These are phyloP conservation scores for Barnettozyma siamensis DNA, from an alignment of 805 yeast genomes.

Conservation along the genomic window DNA sequence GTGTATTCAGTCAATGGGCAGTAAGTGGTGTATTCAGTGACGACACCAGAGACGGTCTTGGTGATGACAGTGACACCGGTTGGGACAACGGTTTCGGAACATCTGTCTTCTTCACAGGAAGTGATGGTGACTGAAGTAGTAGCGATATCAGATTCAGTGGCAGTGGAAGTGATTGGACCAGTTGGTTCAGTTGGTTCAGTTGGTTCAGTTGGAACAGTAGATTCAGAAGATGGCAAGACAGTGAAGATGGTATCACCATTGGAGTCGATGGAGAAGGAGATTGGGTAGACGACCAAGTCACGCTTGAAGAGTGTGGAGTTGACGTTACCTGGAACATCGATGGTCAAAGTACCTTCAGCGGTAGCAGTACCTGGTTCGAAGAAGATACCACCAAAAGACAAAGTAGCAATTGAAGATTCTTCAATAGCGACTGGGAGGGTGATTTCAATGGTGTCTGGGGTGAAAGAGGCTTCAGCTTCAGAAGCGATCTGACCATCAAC, in stretches of 20 bases:
- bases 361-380: not conserved
- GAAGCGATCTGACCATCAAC: slow-evolving; percentile 9
- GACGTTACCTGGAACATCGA: slow-evolving; percentile 16
- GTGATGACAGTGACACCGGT: slow-evolving; percentile 4
- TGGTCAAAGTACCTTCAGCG: not conserved
- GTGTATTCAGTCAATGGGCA: slow-evolving; percentile 5
- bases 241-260: slow-evolving; percentile 12
- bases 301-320: not conserved
- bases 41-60: not conserved
- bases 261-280: slow-evolving; percentile 7
- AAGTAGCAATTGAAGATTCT: not conserved
- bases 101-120: not conserved
- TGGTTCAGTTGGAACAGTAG: slow-evolving; percentile 10
- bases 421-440: not conserved
- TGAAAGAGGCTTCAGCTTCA: slow-evolving; percentile 1
- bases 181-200: not conserved
- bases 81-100: not conserved
- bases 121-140: not conserved
- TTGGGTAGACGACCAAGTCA: not conserved
- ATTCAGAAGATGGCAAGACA: slow-evolving; percentile 10
- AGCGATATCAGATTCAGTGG: not conserved
- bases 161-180: not conserved
- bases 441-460: slow-evolving; percentile 6
- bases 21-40: slow-evolving; percentile 5
- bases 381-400: slow-evolving; percentile 3